Evolutionary conservation across 78 protist species (phyloP), one percentile per base, ranked within the genome.

Genomic region (Bigelowiella natans): DNA sequence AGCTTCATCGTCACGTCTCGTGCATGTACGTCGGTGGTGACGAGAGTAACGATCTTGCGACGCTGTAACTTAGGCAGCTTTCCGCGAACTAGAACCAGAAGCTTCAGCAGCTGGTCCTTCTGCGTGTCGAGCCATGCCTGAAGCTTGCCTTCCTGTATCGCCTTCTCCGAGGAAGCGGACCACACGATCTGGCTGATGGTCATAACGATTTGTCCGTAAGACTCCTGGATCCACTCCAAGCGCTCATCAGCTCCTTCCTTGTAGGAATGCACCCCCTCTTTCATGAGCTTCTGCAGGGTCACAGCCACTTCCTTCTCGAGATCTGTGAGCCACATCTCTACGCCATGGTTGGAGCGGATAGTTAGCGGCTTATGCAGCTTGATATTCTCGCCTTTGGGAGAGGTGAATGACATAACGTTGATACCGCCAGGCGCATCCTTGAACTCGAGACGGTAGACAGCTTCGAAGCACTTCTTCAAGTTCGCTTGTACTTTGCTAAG

Each of bases 1-100:
- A 97, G 88, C 34, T 87, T 88, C 18, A 83, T 82, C 28, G 94
- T 90, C 31, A 95, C 92, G 83, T 97, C 98, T 1, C 97, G 92
- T 2, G 92, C 93, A 89, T 97, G 98, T 39, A 97, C 98, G 87
- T 95, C 96, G 30, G 94, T 83, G 29, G 93, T 93, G 38, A 96
- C 95, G 40, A 97, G 92, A 2, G 98, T 93, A 0, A 86, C 92
- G 28, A 95, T 0, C n/a, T 82, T 1, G 0, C 39, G 31, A 1
- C 98, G 93, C 37, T 94, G 87, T 3, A 95, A 84, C 18, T 0
- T 0, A 7, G 94, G 37, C 83, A 96, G 83, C 85, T 90, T 31
- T 3, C 95, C 92, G 30, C 92, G 91, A 40, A 94, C 93, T 36
- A 87, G 0, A 28, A 0, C 18, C 37, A 83, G 38, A n/a, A 91